Conservation (phyloP, 2,329 filamentous ascomycete species). For the Aspergillus floridensis region DNA sequence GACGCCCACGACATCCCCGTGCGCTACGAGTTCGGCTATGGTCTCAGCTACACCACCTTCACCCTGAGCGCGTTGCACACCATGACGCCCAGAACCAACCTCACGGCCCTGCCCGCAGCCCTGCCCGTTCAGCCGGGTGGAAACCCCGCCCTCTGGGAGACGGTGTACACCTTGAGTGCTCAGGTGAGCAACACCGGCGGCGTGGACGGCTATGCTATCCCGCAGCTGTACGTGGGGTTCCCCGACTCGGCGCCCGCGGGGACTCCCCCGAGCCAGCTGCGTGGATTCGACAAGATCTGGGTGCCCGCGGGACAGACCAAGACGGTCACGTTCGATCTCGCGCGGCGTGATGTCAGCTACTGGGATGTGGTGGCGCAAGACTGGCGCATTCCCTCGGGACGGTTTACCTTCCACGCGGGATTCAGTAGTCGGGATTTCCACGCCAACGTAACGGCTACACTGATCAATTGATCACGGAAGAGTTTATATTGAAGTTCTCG, state of each 20-base stretch:
- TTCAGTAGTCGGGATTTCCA: slow-evolving; percentile 17
- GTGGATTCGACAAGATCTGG: slow-evolving; percentile 61
- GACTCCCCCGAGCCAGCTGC: slow-evolving; percentile 52
- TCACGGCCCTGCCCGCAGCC: slow-evolving; percentile 51
- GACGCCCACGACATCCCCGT: slow-evolving; percentile 20
- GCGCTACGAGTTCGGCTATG: slow-evolving; percentile 45
- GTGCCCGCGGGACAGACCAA: slow-evolving; percentile 32
- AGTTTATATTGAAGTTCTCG: too few species aligned
- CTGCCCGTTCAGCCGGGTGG: slow-evolving; percentile 47
- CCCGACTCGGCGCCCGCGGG: slow-evolving; percentile 25
- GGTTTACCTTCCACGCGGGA: slow-evolving; percentile 15
- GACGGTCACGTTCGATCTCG: slow-evolving; percentile 54
- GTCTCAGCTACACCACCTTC: slow-evolving; percentile 67
- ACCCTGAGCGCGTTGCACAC: slow-evolving; percentile 74
- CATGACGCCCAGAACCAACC: slow-evolving; percentile 37
- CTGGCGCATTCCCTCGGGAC: slow-evolving; percentile 31
- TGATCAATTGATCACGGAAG: background rate
- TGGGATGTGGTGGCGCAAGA: slow-evolving; percentile 36
- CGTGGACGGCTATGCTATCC: slow-evolving; percentile 67
- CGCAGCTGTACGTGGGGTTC: slow-evolving; percentile 51
- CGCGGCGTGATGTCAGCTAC: slow-evolving; percentile 61
- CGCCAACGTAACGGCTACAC: background rate
- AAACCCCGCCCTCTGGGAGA: slow-evolving; percentile 24
- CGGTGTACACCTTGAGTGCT: slow-evolving; percentile 45
- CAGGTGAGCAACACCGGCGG: slow-evolving; percentile 71